Conservation (phyloP, 2,329 filamentous ascomycete genomes). For the Fonsecaea erecta region DNA sequence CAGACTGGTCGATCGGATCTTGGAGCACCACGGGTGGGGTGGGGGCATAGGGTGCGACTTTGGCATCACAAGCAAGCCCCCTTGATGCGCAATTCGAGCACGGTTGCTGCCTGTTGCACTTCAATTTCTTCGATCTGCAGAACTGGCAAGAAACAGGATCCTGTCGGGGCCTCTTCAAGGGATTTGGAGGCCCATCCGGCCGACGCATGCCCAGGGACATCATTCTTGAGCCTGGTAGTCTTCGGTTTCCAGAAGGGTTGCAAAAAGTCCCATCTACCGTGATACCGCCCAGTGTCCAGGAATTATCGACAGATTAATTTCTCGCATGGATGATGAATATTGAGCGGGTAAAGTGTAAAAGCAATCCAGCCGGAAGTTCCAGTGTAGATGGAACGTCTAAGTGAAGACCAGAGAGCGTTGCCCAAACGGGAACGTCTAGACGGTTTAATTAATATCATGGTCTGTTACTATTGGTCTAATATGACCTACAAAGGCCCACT, state of each 20-base stretch:
- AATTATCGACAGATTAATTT: neutral
- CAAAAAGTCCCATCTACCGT: neutral
- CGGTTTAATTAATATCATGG: neutral
- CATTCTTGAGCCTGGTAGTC: neutral
- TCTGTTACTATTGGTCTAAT: neutral
- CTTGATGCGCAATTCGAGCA: constrained; percentile 54
- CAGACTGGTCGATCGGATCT: constrained; percentile 24
- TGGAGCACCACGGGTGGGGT: neutral
- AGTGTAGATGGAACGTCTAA: neutral
- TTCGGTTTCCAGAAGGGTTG: neutral
- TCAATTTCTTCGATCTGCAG: constrained; percentile 54
- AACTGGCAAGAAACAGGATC: constrained; percentile 49
- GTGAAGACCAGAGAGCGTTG: neutral
- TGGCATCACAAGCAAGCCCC: constrained; percentile 38
- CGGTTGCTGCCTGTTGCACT: constrained; percentile 56
- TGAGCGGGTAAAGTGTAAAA: neutral
- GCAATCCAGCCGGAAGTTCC: neutral
- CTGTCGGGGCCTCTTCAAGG: constrained; percentile 39
- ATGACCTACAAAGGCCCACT: neutral
- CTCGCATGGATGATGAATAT: neutral
- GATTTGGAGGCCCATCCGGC: constrained; percentile 16
- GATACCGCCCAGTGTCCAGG: neutral
- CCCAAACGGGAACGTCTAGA: neutral
- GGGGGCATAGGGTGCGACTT: constrained; percentile 4
- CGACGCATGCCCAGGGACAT: neutral